phyloP scores from a whole-genome alignment of 805 yeast species.

The Starmerella stigmatis region DNA sequence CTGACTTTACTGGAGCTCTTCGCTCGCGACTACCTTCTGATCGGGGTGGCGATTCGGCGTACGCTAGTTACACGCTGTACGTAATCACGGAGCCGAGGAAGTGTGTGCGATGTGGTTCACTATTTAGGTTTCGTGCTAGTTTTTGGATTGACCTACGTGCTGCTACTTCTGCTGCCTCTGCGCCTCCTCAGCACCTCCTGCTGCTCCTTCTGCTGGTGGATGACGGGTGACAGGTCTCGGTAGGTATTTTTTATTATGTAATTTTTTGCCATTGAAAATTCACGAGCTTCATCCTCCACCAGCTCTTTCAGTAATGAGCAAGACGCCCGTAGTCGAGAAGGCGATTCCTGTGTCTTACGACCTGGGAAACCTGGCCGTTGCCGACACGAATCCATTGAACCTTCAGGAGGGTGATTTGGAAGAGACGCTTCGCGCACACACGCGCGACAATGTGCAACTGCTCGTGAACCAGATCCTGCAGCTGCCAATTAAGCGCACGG shows the following conservation, averaged over 20 bases:
- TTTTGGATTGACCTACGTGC: too few species aligned
- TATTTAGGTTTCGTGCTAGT: too few species aligned
- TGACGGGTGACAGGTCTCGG: neutral
- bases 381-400: slow-evolving; percentile 81
- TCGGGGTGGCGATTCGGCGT: too few species aligned
- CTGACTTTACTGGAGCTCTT: too few species aligned
- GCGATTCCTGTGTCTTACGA: slow-evolving; percentile 83
- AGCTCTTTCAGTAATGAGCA: neutral
- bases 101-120: too few species aligned
- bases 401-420: slow-evolving; percentile 39
- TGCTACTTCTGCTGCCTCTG: too few species aligned
- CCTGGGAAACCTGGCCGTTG: slow-evolving; percentile 80
- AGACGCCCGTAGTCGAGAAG: slow-evolving; percentile 52
- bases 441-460: slow-evolving; percentile 89
- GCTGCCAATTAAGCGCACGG: slow-evolving; percentile 77
- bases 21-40: too few species aligned
- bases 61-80: too few species aligned
- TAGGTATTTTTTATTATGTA: neutral
- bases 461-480: slow-evolving; percentile 83
- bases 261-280: slow-evolving; percentile 1
- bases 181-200: too few species aligned
- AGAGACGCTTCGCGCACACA: slow-evolving; percentile 46
- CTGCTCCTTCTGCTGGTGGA: neutral
- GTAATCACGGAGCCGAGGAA: too few species aligned
- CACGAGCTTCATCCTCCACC: neutral